Evolutionary conservation across 2,329 filamentous ascomycete genomes (phyloP), one percentile per base, ranked within the genome.

Genomic region (Phialophora macrospora): DNA sequence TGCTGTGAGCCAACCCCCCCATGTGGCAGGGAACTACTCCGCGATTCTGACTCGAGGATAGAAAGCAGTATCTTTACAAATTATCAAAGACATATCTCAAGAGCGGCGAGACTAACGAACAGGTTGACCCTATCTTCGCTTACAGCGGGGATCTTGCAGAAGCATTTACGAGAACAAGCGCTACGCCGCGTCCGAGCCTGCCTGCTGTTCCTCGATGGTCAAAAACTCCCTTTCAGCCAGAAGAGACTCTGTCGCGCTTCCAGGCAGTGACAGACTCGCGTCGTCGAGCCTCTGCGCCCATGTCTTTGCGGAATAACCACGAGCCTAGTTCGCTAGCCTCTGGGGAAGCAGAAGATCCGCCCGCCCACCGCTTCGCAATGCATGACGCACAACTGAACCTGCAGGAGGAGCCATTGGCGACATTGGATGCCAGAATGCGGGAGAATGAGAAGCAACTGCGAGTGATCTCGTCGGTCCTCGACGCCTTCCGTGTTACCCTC

Each of bases 1-100:
- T 73, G 58, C 49, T 71, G 68, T 70, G 64, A 62, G 66, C 4
- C 22, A 28, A 22, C 22, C 44, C 22, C 44, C 41, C 14, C 32
- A 24, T 14, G 17, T 22, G 1, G 4, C 26, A 26, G 38, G 30
- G 28, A 6, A 22, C 26, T 32, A 7, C 26, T 22, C 4, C 4
- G 56, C 24, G 24, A 34, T 12, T 30, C 51, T 63, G 22, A 63
- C 54, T 11, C 8, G 20, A 24, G 11, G 8, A 34, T 30, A 70
- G 68, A 11, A 60, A 67, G 28, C 67, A 70, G 34, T 67, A 70
- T 24, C 68, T 73, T 55, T 73, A 71, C 64, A 72, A 72, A 54
- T 44, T 69, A 4, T 70, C 70, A 9, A 69, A 66, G 61, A 70
- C 67, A 34, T 71, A 65, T 55, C 55, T 73, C 54, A 71, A 60